phyloP scores from a whole-genome alignment of 441 rosid species.

The Sinapis alba region DNA sequence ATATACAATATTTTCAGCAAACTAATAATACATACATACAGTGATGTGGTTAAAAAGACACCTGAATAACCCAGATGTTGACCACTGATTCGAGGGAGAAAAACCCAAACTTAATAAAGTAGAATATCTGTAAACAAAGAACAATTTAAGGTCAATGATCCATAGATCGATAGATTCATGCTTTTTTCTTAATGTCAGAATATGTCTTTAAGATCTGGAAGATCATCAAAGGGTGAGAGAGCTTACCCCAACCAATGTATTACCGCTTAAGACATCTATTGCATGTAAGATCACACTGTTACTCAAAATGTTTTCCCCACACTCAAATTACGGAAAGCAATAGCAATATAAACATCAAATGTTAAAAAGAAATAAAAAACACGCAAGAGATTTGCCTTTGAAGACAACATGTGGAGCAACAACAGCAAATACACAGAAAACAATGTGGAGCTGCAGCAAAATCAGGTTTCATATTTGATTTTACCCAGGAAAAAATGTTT shows the following conservation, averaged over 20 bases:
- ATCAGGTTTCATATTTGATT: background rate
- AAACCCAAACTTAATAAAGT: conserved; percentile 77
- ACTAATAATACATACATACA: too few relatives aligned
- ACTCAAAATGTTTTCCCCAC: background rate
- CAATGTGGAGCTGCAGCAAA: conserved; percentile 66
- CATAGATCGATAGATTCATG: too few relatives aligned
- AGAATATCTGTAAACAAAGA: conserved; percentile 65
- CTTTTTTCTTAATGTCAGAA: too few relatives aligned
- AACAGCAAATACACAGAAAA: conserved; percentile 77
- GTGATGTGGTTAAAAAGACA: background rate
- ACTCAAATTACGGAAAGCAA: too few relatives aligned
- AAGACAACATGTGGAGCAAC: conserved; percentile 91
- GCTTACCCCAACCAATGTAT: conserved; percentile 73
- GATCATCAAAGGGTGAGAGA: conserved; percentile 12
- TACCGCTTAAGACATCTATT: conserved; percentile 50
- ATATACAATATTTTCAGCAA: background rate
- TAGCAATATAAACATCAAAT: too few relatives aligned
- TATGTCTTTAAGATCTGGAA: too few relatives aligned
- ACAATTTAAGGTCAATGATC: conserved; percentile 1
- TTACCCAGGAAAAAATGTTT: background rate
- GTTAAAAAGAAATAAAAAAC: conserved; percentile 19
- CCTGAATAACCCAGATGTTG: conserved; percentile 97
- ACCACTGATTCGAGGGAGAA: conserved; percentile 76
- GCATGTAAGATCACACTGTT: conserved; percentile 91
- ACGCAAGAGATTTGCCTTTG: conserved; percentile 92